Evolutionary conservation across 2,329 filamentous ascomycete species (phyloP).

Genomic region (Alternaria alternata): DNA sequence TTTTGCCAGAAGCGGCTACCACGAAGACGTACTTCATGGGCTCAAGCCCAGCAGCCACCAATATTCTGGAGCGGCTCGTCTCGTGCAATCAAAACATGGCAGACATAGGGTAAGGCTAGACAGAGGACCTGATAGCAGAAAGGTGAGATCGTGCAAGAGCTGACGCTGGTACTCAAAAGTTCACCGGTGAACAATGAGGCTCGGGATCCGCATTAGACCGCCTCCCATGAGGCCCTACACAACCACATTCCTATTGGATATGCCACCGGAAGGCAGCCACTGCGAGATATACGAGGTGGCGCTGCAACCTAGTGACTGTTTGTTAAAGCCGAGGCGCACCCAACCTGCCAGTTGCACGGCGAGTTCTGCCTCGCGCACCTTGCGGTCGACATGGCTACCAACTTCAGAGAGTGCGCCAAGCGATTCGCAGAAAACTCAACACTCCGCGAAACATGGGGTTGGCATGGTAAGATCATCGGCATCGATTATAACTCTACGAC

Average conservation of each 20-base stretch:
- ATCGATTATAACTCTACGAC: constrained; percentile 22
- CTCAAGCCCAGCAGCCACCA: not conserved
- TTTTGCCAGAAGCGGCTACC: not conserved
- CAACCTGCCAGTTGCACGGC: not conserved
- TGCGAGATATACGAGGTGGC: not conserved
- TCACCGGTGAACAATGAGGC: constrained; percentile 2
- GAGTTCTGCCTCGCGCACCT: not conserved
- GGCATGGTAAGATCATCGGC: constrained; percentile 19
- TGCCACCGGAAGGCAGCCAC: not conserved
- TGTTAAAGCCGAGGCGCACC: not conserved
- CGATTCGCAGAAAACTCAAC: constrained; percentile 5
- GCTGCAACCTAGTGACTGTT: not conserved
- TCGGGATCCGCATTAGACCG: not conserved
- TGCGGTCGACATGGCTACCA: not conserved
- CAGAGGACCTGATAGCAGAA: not conserved
- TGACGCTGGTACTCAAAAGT: not conserved
- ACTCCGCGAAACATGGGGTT: constrained; percentile 24
- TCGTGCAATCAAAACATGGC: not conserved
- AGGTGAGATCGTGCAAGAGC: not conserved
- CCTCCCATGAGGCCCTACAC: not conserved
- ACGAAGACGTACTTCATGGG: not conserved
- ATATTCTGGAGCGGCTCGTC: not conserved
- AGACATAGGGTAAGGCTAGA: not conserved
- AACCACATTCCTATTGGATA: not conserved
- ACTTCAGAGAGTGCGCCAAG: constrained; percentile 3